Base-by-base conservation (phyloP, 352 stramenopile species). In the Pelagophyceae sp. region DNA sequence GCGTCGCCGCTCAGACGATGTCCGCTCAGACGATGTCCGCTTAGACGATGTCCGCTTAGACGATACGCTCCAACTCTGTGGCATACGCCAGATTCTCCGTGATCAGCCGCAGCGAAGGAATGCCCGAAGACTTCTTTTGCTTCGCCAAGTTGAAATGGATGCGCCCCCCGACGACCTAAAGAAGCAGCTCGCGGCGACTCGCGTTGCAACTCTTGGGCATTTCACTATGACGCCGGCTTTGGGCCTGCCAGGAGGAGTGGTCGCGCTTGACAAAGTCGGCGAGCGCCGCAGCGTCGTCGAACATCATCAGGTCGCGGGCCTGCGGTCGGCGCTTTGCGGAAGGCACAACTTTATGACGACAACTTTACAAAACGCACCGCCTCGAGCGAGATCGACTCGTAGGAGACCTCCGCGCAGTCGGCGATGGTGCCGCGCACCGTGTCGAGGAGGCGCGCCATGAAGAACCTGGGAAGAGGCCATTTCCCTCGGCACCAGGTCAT, bases 361-460 rank as follows among this genome's bases (percentile, higher is more conserved):
- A n/a, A n/a, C n/a, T n/a, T n/a, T n/a, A n/a, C n/a, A n/a, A n/a
- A n/a, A n/a, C n/a, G n/a, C 1, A 92, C 91, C 81, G 96, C 91
- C 20, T 63, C 69, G 32, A 96, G 78, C 35, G 87, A 87, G 63
- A 98, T 89, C 37, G 85, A 93, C 83, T 92, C 89, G 82, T 97
- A 98, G 19, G 91, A 88, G 64, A 97, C 91, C 86, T 97, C 93
- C 45, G 94, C 89, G 85, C 93, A 97, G 84, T 98, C 94, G 23
- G 93, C 94, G 82, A 98, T 96, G 77, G 93, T 94, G 81, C 97
- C 93, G 23, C 94, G 88, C 60, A 98, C 94, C 15, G 94, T 98
- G 81, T 95, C 89, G 33, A 97, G 82, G 38, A 97, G 81, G 78
- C 95, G 91, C 35, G 92, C 87, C 58, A 98, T 88, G 83, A 98